A percentile compares a stretch with the other conserved stretches of the same genome.
Conservation (phyloP, 2,329 filamentous ascomycete species). For the Aspergillus tamarii region DNA sequence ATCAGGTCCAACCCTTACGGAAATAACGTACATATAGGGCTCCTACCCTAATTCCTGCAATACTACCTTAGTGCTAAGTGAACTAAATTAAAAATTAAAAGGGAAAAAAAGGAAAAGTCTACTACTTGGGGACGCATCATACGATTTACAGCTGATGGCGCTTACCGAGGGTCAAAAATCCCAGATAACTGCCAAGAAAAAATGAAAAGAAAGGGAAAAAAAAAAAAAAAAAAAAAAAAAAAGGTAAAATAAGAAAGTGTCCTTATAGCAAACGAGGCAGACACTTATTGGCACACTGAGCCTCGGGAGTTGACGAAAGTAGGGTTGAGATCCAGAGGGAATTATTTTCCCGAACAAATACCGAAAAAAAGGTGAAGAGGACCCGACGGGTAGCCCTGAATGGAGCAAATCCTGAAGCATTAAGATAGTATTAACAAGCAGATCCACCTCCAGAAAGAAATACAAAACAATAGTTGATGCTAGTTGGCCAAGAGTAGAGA, state of each 20-base stretch:
- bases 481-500: not conserved
- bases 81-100: not conserved
- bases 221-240: not conserved
- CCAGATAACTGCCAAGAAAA: not conserved
- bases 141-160: not conserved
- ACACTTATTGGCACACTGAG: slow-evolving; percentile 12
- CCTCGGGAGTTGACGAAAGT: slow-evolving; percentile 3
- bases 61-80: not conserved
- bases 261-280: not conserved
- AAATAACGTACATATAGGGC: not conserved
- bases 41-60: not conserved
- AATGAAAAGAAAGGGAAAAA: no score
- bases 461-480: slow-evolving; percentile 3
- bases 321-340: slow-evolving; percentile 7
- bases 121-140: not conserved
- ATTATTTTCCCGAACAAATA: slow-evolving; percentile 21
- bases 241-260: not conserved
- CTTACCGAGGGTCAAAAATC: not conserved
- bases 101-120: not conserved
- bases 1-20: not conserved
- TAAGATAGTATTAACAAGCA: not conserved
- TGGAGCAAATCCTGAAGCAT: not conserved
- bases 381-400: not conserved
- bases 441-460: not conserved
- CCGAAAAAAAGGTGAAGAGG: slow-evolving; percentile 9